Base-by-base conservation (phyloP, 139 green algal species). In the Micractinium sp. region DNA sequence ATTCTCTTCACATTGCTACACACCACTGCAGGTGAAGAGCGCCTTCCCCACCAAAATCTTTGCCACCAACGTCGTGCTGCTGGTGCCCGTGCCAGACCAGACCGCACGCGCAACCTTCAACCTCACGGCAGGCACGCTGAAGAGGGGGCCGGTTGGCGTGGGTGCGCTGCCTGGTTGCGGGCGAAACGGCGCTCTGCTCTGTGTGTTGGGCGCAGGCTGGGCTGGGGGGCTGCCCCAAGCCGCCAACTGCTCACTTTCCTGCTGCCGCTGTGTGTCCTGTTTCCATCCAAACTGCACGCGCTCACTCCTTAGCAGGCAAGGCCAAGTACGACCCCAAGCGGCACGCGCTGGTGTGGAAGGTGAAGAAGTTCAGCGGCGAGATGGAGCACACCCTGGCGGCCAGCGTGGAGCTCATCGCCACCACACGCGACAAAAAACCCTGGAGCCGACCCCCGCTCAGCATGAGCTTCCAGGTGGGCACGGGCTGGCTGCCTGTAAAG, bases 311-410 rank as follows among this genome's bases (percentile, higher is more conserved):
- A n/a, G 38, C 80, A 36, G 97, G 97, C 61, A 97, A 97, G 81
- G 96, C 96, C 74, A 99, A 99, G 93, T 99, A 99, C 92, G 96
- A 98, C 88, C 91, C 96, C 53, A 96, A 94, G n/a, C 94, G 95
- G 60, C 94, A 97, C 67, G 93, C 93, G 22, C 93, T 99, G 39
- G 94, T 99, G 13, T 99, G 97, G 97, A 99, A 99, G 93, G 94
- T 89, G 60, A 94, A 95, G 88, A 95, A 95, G 33, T 96, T 96
- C 80, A 84, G 88, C 16, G 95, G 96, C 18, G 89, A 94, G 81
- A 86, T 88, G 18, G 96, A 99, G 91, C 93, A 98, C 87, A 96
- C 92, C 29, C 92, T 99, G 91, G 90, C 93, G 2, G 97, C 98
- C 4, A 94, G 96, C 81, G 98, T 99, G 86, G 94, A 96, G 85